These are phyloP conservation scores for Boletus smithii DNA, from an alignment of 1,284 basidiomycete species.

Conservation along the genomic window DNA sequence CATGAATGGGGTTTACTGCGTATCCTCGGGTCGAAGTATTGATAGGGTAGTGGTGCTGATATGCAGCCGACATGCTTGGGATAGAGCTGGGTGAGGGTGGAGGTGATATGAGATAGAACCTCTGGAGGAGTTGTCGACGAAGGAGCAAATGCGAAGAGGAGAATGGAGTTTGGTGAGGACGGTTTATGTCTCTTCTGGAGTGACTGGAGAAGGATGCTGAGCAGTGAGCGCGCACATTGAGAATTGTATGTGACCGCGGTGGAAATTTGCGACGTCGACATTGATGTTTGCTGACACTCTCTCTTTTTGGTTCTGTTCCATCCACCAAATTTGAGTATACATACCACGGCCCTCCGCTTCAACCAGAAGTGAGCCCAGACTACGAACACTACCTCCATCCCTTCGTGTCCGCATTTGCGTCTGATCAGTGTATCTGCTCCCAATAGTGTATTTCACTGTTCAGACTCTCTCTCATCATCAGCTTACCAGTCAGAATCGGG, in stretches of 20 bases:
- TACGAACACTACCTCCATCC: no score
- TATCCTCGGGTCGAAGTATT: constrained; percentile 4
- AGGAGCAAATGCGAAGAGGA: constrained; percentile 53
- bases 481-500: no score
- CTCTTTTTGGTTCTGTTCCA: no score
- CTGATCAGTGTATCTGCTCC: no score
- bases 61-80: constrained; percentile 56
- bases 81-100: constrained; percentile 41
- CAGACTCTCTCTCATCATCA: no score
- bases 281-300: constrained; percentile 1
- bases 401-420: no score
- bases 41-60: constrained; percentile 43
- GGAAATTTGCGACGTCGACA: constrained; percentile 18
- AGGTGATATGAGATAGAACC: constrained; percentile 44
- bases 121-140: constrained; percentile 33
- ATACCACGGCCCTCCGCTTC: no score
- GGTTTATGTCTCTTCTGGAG: constrained; percentile 1
- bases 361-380: no score
- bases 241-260: constrained; percentile 16
- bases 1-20: constrained; percentile 39
- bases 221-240: constrained; percentile 22
- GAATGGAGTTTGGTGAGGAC: constrained; percentile 12
- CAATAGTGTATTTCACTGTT: no score
- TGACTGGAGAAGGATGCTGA: constrained; percentile 11
- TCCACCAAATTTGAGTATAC: no score